These are phyloP conservation scores for Setaria italica DNA, from an alignment of 202 grass and related monocot species.

Conservation along the genomic window DNA sequence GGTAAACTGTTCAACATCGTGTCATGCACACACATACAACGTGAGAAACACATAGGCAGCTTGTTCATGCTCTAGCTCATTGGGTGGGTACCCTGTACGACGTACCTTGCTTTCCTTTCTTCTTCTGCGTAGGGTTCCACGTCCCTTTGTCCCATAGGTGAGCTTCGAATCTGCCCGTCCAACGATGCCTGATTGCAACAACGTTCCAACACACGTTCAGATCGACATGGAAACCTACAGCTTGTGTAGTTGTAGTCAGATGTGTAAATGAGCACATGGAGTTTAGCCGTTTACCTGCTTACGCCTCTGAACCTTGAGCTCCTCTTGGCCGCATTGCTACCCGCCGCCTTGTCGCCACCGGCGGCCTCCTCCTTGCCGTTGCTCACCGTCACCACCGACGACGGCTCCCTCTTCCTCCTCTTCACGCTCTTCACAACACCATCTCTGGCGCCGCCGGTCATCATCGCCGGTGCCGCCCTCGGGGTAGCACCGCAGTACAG, in stretches of 20 bases:
- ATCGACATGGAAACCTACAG: background rate
- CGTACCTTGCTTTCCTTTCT: conserved; percentile 77
- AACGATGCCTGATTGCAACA: conserved; percentile 54
- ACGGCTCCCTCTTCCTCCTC: conserved; percentile 56
- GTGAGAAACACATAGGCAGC: background rate
- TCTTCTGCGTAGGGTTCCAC: conserved; percentile 77
- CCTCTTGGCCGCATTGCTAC: conserved; percentile 52
- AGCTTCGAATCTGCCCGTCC: conserved; percentile 73
- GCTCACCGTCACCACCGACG: background rate
- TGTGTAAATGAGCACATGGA: background rate
- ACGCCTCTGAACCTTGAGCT: conserved; percentile 78
- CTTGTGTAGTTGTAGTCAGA: background rate
- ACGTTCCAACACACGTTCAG: background rate
- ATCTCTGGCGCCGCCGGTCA: background rate
- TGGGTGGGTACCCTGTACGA: background rate
- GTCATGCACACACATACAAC: background rate
- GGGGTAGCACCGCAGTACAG: conserved; percentile 12
- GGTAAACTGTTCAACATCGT: conserved; percentile 48
- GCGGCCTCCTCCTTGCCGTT: conserved; percentile 25
- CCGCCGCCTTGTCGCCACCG: conserved; percentile 33
- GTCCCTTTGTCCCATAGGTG: conserved; percentile 80
- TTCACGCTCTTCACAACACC: conserved; percentile 33
- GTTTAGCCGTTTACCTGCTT: conserved; percentile 53
- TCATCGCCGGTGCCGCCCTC: background rate
- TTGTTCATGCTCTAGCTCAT: background rate